Evolutionary conservation across 2,329 filamentous ascomycete genomes (phyloP).

Genomic region (Fusarium agapanthi): DNA sequence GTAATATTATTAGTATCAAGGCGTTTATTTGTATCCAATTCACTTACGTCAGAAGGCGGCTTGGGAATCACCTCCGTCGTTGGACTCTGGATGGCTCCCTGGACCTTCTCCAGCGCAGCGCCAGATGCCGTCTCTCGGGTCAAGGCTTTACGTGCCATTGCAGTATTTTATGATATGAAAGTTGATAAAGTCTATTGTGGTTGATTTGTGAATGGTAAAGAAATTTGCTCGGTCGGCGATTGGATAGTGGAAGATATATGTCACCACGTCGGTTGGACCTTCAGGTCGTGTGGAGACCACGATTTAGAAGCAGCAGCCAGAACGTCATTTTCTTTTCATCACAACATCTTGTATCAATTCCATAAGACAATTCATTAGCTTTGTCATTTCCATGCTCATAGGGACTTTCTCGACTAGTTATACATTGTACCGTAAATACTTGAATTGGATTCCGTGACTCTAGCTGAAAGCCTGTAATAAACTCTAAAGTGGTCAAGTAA

Average conservation of each 20-base stretch:
- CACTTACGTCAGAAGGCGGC: constrained; percentile 35
- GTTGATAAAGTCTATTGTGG: not conserved
- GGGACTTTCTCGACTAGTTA: no score
- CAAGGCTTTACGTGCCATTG: constrained; percentile 30
- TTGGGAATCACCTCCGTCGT: constrained; percentile 19
- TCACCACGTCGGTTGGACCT: constrained; percentile 27
- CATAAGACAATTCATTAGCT: not conserved
- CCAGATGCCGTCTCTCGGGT: constrained; percentile 17
- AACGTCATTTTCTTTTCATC: not conserved
- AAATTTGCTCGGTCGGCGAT: not conserved
- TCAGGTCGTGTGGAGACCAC: constrained; percentile 11
- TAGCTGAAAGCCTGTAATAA: not conserved
- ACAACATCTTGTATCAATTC: not conserved
- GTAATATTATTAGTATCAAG: not conserved
- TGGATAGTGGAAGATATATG: not conserved
- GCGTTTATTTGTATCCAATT: not conserved
- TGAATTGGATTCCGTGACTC: not conserved
- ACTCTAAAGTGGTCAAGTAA: not conserved
- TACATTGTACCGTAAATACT: not conserved
- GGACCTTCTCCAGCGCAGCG: constrained; percentile 33
- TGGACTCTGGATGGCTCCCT: constrained; percentile 27
- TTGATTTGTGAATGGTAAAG: not conserved
- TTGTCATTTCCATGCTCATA: not conserved
- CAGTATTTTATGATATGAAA: not conserved
- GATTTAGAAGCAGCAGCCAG: constrained; percentile 1